phyloP scores from a whole-genome alignment of 805 yeast genomes.

The Kluyveromyces siamensis region DNA sequence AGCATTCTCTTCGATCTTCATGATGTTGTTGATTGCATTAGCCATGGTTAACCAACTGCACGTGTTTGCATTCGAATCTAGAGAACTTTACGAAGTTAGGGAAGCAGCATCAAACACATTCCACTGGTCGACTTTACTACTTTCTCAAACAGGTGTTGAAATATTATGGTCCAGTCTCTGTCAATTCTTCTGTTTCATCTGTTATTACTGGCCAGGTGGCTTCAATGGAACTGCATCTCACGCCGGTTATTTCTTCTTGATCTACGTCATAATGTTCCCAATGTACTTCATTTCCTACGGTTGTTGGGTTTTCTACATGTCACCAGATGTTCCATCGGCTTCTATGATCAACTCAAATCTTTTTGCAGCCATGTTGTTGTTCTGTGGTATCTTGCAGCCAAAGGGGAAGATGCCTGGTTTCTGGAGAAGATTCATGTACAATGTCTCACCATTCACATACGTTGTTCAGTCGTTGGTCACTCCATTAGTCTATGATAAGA shows the following conservation, averaged over 20 bases:
- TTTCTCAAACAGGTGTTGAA: conserved; percentile 37
- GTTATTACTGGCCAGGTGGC: conserved; percentile 42
- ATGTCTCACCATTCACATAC: conserved; percentile 40
- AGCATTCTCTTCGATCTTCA: conserved; percentile 52
- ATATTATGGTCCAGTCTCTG: conserved; percentile 37
- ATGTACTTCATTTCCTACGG: conserved; percentile 44
- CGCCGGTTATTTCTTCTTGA: conserved; percentile 45
- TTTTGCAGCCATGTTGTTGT: conserved; percentile 43
- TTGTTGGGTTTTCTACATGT: conserved; percentile 38
- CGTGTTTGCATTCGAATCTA: conserved; percentile 49
- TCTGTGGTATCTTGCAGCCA: conserved; percentile 47
- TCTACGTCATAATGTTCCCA: conserved; percentile 41
- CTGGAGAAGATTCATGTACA: conserved; percentile 39
- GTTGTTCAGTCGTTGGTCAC: conserved; percentile 36
- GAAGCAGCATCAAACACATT: conserved; percentile 67
- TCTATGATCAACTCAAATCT: conserved; percentile 36
- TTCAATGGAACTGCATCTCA: conserved; percentile 35
- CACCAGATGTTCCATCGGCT: conserved; percentile 37
- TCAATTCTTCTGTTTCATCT: conserved; percentile 36
- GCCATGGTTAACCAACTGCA: conserved; percentile 55
- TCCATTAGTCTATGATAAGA: conserved; percentile 32
- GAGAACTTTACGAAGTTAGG: conserved; percentile 62
- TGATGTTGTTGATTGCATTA: conserved; percentile 43
- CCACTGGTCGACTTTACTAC: conserved; percentile 52
- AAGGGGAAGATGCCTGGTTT: conserved; percentile 36